A percentile compares a stretch with the other conserved stretches of the same genome.
These are phyloP conservation scores for Aspergillus texensis DNA, from an alignment of 2,329 filamentous ascomycete species.

Conservation along the genomic window DNA sequence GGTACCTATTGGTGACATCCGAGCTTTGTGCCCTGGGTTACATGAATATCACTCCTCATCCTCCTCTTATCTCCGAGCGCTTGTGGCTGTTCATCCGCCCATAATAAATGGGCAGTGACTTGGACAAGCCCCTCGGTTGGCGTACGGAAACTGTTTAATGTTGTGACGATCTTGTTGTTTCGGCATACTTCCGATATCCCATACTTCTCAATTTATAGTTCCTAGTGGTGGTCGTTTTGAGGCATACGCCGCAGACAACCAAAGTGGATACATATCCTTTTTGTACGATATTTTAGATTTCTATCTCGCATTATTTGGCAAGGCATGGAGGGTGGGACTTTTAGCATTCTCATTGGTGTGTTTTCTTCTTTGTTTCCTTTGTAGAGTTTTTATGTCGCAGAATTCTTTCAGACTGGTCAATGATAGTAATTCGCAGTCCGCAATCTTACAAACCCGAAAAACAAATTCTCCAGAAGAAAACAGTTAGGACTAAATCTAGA, in stretches of 20 bases:
- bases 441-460: neutral
- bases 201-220: neutral
- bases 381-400: neutral
- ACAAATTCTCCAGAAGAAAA: neutral
- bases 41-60: neutral
- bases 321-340: conserved; percentile 3
- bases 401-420: neutral
- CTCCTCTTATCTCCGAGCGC: neutral
- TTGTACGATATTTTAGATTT: conserved; percentile 14
- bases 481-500: neutral
- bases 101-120: neutral
- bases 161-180: conserved; percentile 1
- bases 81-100: neutral
- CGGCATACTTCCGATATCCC: neutral
- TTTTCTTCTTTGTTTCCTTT: neutral
- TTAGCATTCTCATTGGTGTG: neutral
- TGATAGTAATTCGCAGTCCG: neutral
- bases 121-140: neutral
- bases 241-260: neutral
- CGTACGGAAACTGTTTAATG: neutral
- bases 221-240: neutral
- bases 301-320: conserved; percentile 13
- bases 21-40: neutral
- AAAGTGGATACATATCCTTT: conserved; percentile 7
- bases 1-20: neutral